Percentiles rank a stretch among this genome's conserved stretches.
Conservation (phyloP, 495 filamentous ascomycete species). For the Talaromyces nanjingensis region DNA sequence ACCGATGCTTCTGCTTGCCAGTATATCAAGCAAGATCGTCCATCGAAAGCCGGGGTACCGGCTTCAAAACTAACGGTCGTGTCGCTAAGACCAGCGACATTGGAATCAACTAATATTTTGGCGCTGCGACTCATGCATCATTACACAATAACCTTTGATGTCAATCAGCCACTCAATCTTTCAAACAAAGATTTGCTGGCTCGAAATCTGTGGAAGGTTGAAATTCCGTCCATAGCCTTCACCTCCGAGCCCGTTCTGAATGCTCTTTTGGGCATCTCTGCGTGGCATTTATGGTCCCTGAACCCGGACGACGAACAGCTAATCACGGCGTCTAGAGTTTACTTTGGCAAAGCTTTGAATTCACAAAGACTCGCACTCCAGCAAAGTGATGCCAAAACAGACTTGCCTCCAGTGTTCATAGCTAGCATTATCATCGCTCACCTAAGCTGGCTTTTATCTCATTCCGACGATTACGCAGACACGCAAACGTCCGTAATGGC, state of each 20-base stretch:
- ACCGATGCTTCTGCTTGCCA: neutral
- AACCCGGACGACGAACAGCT: neutral
- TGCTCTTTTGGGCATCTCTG: slow-evolving; percentile 7
- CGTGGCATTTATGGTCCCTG: slow-evolving; percentile 8
- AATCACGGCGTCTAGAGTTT: neutral
- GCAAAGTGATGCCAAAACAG: neutral
- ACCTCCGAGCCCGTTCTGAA: slow-evolving; percentile 1
- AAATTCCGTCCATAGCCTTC: slow-evolving; percentile 6
- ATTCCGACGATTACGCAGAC: neutral
- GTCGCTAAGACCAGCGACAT: neutral
- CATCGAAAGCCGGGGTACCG: neutral
- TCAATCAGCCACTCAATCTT: neutral
- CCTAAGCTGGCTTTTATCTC: slow-evolving; percentile 4
- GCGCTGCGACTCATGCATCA: slow-evolving; percentile 9
- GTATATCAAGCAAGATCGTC: neutral
- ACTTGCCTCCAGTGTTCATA: neutral
- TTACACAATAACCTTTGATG: neutral
- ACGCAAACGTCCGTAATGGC: neutral
- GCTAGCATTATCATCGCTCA: slow-evolving; percentile 6
- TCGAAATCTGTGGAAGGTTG: slow-evolving; percentile 1
- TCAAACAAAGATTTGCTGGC: neutral
- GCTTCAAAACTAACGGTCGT: neutral
- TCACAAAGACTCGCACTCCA: neutral
- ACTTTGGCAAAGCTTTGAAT: slow-evolving; percentile 5
- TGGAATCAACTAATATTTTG: neutral